Evolutionary conservation across 2,329 filamentous ascomycete species (phyloP).

Genomic region (Fusarium decemcellulare): DNA sequence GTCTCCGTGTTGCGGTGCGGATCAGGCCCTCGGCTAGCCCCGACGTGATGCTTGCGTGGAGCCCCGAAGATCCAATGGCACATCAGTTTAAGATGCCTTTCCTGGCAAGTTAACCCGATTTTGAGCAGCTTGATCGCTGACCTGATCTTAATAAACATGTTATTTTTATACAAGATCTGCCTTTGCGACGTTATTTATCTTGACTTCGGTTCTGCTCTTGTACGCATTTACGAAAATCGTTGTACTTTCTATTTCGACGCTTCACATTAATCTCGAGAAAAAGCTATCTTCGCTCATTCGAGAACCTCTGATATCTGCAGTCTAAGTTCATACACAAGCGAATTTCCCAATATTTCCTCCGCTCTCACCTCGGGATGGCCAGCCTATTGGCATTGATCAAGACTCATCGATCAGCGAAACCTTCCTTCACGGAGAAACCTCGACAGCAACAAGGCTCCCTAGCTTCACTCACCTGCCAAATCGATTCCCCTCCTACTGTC

Average conservation of each 20-base stretch:
- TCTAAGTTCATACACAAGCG: not conserved
- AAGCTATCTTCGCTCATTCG: not conserved
- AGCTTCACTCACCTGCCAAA: conserved; percentile 18
- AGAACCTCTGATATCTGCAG: not conserved
- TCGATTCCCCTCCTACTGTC: conserved; percentile 19
- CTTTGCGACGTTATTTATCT: not conserved
- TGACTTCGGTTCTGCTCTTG: not conserved
- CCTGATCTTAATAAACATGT: not conserved
- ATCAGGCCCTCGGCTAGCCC: not conserved
- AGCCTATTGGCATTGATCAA: conserved; percentile 18
- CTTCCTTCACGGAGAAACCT: not conserved
- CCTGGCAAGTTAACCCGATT: conserved; percentile 20
- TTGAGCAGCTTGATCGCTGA: not conserved
- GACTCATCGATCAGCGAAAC: conserved; percentile 1
- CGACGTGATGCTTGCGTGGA: not conserved
- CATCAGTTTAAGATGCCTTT: conserved; percentile 2
- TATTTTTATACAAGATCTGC: not conserved
- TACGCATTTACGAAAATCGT: not conserved
- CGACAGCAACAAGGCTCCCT: not conserved
- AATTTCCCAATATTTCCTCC: not conserved
- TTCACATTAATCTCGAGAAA: conserved; percentile 1
- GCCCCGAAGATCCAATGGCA: not conserved
- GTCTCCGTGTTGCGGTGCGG: not conserved
- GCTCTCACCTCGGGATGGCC: conserved; percentile 10
- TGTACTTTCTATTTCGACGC: not conserved